Conservation (phyloP, 306 rosid genomes). For the Citrullus mucosospermus region DNA sequence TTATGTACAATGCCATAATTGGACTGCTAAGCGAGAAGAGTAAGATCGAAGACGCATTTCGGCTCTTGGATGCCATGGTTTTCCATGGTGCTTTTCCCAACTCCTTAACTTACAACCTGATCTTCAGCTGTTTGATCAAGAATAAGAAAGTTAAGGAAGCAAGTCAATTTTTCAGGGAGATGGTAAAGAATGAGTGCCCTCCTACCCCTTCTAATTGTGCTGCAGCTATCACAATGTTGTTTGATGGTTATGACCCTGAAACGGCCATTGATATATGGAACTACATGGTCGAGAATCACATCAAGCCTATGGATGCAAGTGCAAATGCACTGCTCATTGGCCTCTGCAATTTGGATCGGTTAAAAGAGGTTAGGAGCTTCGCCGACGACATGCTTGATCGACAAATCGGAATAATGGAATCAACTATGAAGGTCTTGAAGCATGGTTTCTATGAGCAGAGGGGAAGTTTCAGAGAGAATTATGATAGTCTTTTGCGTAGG, state of each 20-base stretch:
- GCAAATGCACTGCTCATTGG: constrained; percentile 61
- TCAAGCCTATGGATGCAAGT: constrained; percentile 36
- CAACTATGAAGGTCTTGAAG: constrained; percentile 46
- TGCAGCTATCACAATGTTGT: constrained; percentile 46
- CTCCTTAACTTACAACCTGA: constrained; percentile 46
- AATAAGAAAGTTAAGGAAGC: constrained; percentile 30
- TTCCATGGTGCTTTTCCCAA: constrained; percentile 52
- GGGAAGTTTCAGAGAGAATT: constrained; percentile 41
- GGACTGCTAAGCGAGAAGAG: constrained; percentile 39
- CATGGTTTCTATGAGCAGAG: constrained; percentile 37
- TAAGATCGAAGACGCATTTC: constrained; percentile 27
- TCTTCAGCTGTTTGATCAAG: constrained; percentile 55
- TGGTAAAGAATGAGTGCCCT: constrained; percentile 55
- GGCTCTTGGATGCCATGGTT: constrained; percentile 49
- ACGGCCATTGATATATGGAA: constrained; percentile 50
- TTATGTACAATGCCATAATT: constrained; percentile 56
- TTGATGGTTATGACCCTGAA: constrained; percentile 53
- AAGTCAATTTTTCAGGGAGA: constrained; percentile 42
- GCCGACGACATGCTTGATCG: constrained; percentile 41
- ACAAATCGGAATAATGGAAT: constrained; percentile 31
- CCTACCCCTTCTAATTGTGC: constrained; percentile 36
- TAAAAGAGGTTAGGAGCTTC: constrained; percentile 34
- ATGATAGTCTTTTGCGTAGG: constrained; percentile 37
- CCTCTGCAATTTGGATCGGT: constrained; percentile 34
- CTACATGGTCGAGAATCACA: constrained; percentile 35